Evolutionary conservation across 2,329 filamentous ascomycete species (phyloP), one percentile per base, ranked within the genome.

Genomic region (Clonostachys sp.): DNA sequence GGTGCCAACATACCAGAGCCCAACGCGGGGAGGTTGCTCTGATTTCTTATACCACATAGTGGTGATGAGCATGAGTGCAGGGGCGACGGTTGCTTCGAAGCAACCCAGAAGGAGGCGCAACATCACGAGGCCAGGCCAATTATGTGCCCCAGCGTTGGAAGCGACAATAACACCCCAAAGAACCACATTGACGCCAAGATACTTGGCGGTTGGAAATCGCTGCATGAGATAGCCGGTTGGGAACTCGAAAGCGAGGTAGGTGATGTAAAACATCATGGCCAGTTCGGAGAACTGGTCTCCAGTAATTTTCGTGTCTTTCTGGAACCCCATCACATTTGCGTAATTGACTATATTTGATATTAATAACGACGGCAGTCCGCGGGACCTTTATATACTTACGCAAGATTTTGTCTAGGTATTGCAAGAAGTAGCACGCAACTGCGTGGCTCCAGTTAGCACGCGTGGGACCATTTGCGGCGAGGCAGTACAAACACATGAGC

Each of bases 231-330:
- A 54, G 0, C 73, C 73, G 1, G 73, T 74, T 1, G 75, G 72
- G 53, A 75, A 78, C 16, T 74, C 70, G 58, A 72, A 75, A 10
- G 67, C 59, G 4, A 80, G 66, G 56, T 78, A 77, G 14, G 66
- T 66, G 12, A 70, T 51, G 53, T 70, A 70, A 43, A 70, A 63
- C 42, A 68, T 56, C 13, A 84, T 87, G 0, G 82, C 86, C 45
- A 90, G 70, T 86, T 86, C 89, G 18, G 74, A 77, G 61, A 82
- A 89, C 72, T 87, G 57, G 41, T 30, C 24, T 30, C 24, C 24
- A 30, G 24, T 30, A 10, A 30, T 30, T 10, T 10, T 30, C 2
- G 24, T 30, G 24, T 30, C 24, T 10, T 30, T 30, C 9, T 30
- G 24, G 24, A 30, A 30, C 24, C 24, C 24, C 24, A 30, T 30